Evolutionary conservation across 306 rosid species (phyloP), one percentile per base, ranked within the genome.

Genomic region (Vigna hirtella): DNA sequence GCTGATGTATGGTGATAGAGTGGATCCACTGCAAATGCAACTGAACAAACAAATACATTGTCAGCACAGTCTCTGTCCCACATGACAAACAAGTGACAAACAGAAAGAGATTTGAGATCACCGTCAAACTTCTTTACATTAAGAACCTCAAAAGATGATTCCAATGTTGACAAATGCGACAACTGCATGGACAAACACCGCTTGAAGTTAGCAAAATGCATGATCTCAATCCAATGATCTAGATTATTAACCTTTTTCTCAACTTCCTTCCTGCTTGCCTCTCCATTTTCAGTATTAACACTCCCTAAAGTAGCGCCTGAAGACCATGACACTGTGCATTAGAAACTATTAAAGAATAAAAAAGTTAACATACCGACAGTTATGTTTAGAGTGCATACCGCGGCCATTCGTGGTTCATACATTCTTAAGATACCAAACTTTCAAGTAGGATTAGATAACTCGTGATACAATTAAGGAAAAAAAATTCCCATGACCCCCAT

Each of bases 1-100:
- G 98, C 93, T 16, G 98, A 86, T 40, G 97, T 92, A 81, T 95
- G 93, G 78, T 87, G 91, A 83, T 92, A 95, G 56, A 92, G 97
- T n/a, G 98, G 98, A 79, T 95, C 98, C 84, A 95, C 93, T 3
- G 92, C 81, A 79, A 95, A 92, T 70, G 98, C 98, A 83, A 87
- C 98, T 95, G 92, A 70, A 62, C 13, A 43, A 52, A 11, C 22
- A 56, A 49, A 77, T 15, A 84, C 74, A 77, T 42, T 36, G 51
- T 75, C 38, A 71, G 84, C 77, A 85, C 70, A 78, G 62, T 30
- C 58, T 72, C 64, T 67, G 69, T 55, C 67, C 62, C 83, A 61
- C 64, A 53, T 62, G 66, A 43, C 77, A 70, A 71, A 65, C 66
- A 61, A 71, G 73, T 36, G 70, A 51, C 72, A 71, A 67, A 66